Conservation (phyloP, 352 stramenopile species). For the Globisporangium perplexum region DNA sequence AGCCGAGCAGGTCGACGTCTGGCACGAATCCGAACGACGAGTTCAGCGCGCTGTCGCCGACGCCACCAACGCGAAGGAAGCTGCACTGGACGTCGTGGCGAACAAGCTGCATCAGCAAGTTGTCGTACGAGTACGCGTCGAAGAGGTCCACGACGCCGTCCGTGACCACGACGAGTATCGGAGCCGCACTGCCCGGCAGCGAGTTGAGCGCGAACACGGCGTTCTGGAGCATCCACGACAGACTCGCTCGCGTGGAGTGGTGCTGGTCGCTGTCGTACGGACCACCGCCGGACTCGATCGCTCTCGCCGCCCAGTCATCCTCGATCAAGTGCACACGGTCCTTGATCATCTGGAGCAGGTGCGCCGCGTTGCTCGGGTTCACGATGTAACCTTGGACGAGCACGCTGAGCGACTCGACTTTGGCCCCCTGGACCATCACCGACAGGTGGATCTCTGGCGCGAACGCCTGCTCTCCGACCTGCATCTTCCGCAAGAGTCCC, state of each 20-base stretch:
- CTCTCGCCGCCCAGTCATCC: conserved; percentile 63
- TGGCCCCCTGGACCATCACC: conserved; percentile 72
- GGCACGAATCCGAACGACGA: conserved; percentile 83
- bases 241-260: conserved; percentile 32
- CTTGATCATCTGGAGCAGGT: conserved; percentile 63
- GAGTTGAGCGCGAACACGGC: conserved; percentile 84
- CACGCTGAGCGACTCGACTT: conserved; percentile 75
- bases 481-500: conserved; percentile 52
- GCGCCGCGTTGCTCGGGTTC: conserved; percentile 40
- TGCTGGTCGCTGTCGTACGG: conserved; percentile 11
- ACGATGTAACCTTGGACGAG: conserved; percentile 81
- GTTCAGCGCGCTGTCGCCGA: conserved; percentile 42
- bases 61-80: conserved; percentile 67
- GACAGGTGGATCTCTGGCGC: conserved; percentile 72
- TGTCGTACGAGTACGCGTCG: conserved; percentile 79
- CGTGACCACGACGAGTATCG: conserved; percentile 79
- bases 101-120: conserved; percentile 84
- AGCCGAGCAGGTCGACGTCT: conserved; percentile 72
- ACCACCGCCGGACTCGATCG: conserved; percentile 19
- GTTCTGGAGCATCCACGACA: conserved; percentile 83
- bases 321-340: conserved; percentile 77
- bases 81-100: conserved; percentile 85
- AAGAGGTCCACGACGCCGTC: conserved; percentile 82
- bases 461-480: conserved; percentile 41
- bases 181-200: conserved; percentile 62